A percentile compares a stretch with the other conserved stretches of the same genome.
Evolutionary conservation across 148 eudicot genomes (phyloP).

Genomic region (Fagopyrum esculentum): DNA sequence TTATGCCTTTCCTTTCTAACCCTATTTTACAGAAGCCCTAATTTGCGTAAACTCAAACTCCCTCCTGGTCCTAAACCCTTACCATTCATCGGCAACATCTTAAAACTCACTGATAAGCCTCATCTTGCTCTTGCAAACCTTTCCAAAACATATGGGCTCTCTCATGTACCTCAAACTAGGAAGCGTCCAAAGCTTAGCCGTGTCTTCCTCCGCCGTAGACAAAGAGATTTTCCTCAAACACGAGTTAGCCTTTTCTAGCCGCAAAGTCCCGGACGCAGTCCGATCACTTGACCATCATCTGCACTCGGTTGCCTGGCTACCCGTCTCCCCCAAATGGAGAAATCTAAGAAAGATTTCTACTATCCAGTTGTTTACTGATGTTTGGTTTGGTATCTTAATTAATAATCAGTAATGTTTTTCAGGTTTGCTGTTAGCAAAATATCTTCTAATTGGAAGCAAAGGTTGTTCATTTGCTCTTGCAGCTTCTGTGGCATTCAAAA

Average conservation of each 20-base stretch:
- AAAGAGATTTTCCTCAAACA: slow-evolving; percentile 16
- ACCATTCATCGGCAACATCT: slow-evolving; percentile 17
- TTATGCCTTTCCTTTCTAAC: too few species aligned
- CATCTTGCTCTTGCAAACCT: slow-evolving; percentile 9
- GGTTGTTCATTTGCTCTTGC: too few species aligned
- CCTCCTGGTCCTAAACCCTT: slow-evolving; percentile 15
- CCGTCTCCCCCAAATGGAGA: slow-evolving; percentile 17
- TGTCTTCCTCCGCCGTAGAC: slow-evolving; percentile 12
- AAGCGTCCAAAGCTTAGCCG: slow-evolving; percentile 4
- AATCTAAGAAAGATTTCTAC: slow-evolving; percentile 13
- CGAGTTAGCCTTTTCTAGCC: slow-evolving; percentile 13
- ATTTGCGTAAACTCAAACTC: neutral
- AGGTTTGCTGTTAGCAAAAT: too few species aligned
- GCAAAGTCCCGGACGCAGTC: slow-evolving; percentile 8
- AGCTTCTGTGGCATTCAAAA: too few species aligned
- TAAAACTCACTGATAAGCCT: slow-evolving; percentile 10
- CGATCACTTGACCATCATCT: slow-evolving; percentile 10
- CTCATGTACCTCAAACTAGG: slow-evolving; percentile 13
- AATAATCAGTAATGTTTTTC: too few species aligned
- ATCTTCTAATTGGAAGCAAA: too few species aligned
- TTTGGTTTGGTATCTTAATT: too few species aligned
- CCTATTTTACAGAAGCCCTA: too few species aligned
- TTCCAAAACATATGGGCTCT: slow-evolving; percentile 11
- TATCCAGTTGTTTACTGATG: slow-evolving; percentile 9
- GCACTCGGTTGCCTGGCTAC: slow-evolving; percentile 18